Evolutionary conservation across 768 basidiomycete species (phyloP).

Genomic region (Termitomyces sp.): DNA sequence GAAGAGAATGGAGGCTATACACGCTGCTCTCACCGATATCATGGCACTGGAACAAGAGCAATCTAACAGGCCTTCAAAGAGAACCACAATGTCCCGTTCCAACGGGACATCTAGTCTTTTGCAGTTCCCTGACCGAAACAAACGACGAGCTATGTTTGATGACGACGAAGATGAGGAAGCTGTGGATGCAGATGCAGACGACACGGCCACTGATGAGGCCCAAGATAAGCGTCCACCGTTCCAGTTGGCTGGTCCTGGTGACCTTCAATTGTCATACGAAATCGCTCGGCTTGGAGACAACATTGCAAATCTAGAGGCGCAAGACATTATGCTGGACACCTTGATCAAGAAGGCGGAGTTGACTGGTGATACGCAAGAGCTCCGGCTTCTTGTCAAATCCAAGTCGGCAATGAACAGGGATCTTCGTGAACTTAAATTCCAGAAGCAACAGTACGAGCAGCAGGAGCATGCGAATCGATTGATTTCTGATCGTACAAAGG

Average conservation of each 20-base stretch:
- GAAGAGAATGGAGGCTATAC: slow-evolving; percentile 91
- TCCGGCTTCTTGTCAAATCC: slow-evolving; percentile 77
- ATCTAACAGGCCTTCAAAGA: slow-evolving; percentile 11
- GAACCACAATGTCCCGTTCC: background rate
- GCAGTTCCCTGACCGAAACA: slow-evolving; percentile 7
- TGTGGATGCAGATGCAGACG: slow-evolving; percentile 38
- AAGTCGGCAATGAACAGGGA: slow-evolving; percentile 81
- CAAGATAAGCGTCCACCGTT: slow-evolving; percentile 48
- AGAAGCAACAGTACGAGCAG: slow-evolving; percentile 90
- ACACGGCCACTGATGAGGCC: slow-evolving; percentile 38
- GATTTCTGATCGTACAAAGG: slow-evolving; percentile 75
- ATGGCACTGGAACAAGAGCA: slow-evolving; percentile 77
- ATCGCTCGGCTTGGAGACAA: slow-evolving; percentile 77
- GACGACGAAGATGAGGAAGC: slow-evolving; percentile 45
- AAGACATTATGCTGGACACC: slow-evolving; percentile 80
- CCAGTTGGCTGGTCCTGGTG: slow-evolving; percentile 82
- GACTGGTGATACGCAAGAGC: slow-evolving; percentile 85
- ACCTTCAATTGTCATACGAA: slow-evolving; percentile 84
- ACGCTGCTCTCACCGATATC: slow-evolving; percentile 93
- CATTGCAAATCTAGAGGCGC: slow-evolving; percentile 71
- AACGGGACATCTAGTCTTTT: slow-evolving; percentile 4
- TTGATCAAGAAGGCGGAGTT: slow-evolving; percentile 94
- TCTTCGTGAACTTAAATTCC: slow-evolving; percentile 80
- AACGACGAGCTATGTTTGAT: slow-evolving; percentile 30
- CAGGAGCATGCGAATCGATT: slow-evolving; percentile 91